Base-by-base conservation (phyloP, 257 asterid genomes). In the Verbascum thapsus region DNA sequence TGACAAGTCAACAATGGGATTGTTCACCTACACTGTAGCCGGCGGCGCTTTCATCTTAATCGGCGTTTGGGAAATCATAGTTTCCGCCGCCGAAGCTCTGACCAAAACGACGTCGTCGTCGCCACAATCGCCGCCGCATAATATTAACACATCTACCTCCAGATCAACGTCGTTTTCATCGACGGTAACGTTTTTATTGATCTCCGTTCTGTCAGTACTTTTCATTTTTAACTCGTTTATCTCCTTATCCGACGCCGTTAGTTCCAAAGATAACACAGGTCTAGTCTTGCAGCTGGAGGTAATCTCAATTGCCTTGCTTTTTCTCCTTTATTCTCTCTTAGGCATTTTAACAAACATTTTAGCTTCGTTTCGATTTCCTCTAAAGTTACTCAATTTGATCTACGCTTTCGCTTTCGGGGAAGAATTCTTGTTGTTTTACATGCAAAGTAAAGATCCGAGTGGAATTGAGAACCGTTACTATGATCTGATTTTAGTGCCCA, bases 401-500 rank as follows among this genome's bases (percentile, higher is more conserved):
- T 74, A 56, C 57, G 77, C 82, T 11, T 89, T 92, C 61, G 99
- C 91, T 59, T 89, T 92, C n/a, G 86, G 72, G 0, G 94, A 89
- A 68, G 97, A 87, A 51, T 89, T 92, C 69, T 26, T 85, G 57
- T 55, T 89, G 82, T 89, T 92, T 56, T 89, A 87, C 72, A 60
- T 78, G 10, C 84, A 85, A 37, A 79, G 74, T 9, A 92, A 92
- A 75, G 97, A 92, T 73, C 87, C 94, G 3, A 76, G 80, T 66
- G 99, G 99, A 48, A 55, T 92, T 43, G 99, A 92, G 70, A 89
- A 89, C 61, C 91, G 87, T 37, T 92, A 92, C 71, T 92, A 83
- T 63, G 90, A 83, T 73, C 79, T 92, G 4, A 63, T 81, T 39
- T 79, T 92, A 20, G 95, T 85, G 45, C 97, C 99, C 0, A 76